Base-by-base conservation (phyloP, 148 eudicot species). In the Persicaria maculosa region DNA sequence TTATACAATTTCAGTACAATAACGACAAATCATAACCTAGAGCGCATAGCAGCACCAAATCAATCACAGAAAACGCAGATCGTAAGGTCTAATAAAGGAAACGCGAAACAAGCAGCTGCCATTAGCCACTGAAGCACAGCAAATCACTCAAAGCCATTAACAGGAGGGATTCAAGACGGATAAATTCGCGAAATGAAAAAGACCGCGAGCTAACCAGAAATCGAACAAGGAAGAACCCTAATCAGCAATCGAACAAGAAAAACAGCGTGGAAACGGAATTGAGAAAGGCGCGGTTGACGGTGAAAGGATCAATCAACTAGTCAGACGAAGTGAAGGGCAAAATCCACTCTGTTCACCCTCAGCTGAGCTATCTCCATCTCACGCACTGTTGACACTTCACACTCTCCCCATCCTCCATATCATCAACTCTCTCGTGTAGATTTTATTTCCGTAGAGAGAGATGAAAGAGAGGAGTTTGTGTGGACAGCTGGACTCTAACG, bases 221-320 rank as follows among this genome's bases (percentile, higher is more conserved):
- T 14, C 46, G 9, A 36, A 40, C 19, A 14, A 65, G 15, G 11
- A 65, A 65, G 70, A 65, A 65, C 70, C 70, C 70, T 65, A 65
- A 62, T 62, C 46, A 65, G 4, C 70, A 40, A 65, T 65, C 70
- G 70, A 65, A 6, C 70, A 4, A 65, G 70, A 1, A 65, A 36
- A 36, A 43, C 70, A 40, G 70, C 5, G 69, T 36, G 5, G 69
- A 14, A 65, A 43, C 4, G 6, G 70, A 65, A 65, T 65, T 65
- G 70, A 40, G 70, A 31, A 5, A 43, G 47, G 47, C 70, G 8
- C 19, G 40, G 6, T 65, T 65, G 70, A 65, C 14, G 14, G 70
- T 43, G 70, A 65, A 40, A 65, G 47, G 70, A 65, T 65, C 70
- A 36, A 65, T 65, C 70, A 65, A 40, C 70, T 65, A 65, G 70